A percentile compares a stretch with the other conserved stretches of the same genome.
These are phyloP conservation scores for Lecanoromycetidae sp. DNA, from an alignment of 2,329 filamentous ascomycete genomes.

Conservation along the genomic window DNA sequence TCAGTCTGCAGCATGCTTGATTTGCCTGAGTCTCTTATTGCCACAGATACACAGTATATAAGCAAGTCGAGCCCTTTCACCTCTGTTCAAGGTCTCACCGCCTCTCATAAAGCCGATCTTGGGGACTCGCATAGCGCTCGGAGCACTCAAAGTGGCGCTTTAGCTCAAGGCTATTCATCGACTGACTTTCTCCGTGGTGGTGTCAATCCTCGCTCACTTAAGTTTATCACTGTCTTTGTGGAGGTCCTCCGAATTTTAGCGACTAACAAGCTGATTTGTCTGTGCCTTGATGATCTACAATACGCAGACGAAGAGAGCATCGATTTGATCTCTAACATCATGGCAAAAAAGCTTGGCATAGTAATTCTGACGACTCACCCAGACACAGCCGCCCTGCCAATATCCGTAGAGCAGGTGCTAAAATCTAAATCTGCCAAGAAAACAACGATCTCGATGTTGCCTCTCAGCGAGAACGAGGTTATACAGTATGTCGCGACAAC, in stretches of 20 bases:
- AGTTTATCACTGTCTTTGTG: constrained; percentile 76
- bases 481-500: constrained; percentile 72
- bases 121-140: constrained; percentile 3
- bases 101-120: constrained; percentile 9
- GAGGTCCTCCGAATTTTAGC: constrained; percentile 76
- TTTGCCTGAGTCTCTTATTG: constrained; percentile 53
- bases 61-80: not conserved
- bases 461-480: constrained; percentile 68
- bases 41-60: constrained; percentile 14
- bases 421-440: constrained; percentile 42
- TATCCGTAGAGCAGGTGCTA: constrained; percentile 29
- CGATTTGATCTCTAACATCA: constrained; percentile 70
- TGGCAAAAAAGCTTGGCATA: constrained; percentile 66
- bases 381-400: constrained; percentile 50
- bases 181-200: constrained; percentile 32
- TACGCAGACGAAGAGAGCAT: constrained; percentile 81
- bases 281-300: constrained; percentile 80
- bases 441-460: constrained; percentile 59
- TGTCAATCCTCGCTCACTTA: constrained; percentile 42
- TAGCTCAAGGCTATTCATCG: not conserved
- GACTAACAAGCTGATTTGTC: constrained; percentile 72
- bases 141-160: constrained; percentile 6
- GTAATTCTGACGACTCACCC: constrained; percentile 68
- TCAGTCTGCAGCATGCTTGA: constrained; percentile 46
- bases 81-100: constrained; percentile 6